These are phyloP conservation scores for Salvia sclarea DNA, from an alignment of 305 asterid genomes.

Conservation along the genomic window DNA sequence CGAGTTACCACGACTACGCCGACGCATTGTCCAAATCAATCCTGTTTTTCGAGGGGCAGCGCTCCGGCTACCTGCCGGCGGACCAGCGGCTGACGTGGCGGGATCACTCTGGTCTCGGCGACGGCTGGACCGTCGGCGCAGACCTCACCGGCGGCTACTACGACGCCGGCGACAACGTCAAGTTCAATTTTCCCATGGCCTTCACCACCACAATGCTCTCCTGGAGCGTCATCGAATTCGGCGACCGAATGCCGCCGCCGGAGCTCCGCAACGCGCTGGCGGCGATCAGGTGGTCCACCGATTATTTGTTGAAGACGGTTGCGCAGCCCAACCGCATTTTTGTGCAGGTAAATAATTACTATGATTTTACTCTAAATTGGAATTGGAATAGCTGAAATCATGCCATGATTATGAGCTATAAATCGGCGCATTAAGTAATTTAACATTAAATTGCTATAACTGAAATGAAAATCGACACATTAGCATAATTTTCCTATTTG, in stretches of 20 bases:
- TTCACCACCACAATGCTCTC: constrained; percentile 91
- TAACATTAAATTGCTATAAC: not conserved
- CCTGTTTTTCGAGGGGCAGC: constrained; percentile 88
- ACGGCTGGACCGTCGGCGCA: constrained; percentile 56
- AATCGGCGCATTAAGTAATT: not conserved
- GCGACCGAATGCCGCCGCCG: constrained; percentile 63
- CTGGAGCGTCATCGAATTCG: constrained; percentile 90
- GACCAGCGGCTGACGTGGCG: constrained; percentile 87
- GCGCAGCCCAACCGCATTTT: constrained; percentile 81
- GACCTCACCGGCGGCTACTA: constrained; percentile 90
- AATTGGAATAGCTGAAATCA: no score
- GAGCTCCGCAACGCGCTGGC: constrained; percentile 73
- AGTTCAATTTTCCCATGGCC: constrained; percentile 94
- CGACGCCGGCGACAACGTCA: constrained; percentile 94
- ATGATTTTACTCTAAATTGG: no score
- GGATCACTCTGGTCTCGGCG: constrained; percentile 77
- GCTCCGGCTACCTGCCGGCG: constrained; percentile 75
- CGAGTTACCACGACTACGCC: constrained; percentile 63
- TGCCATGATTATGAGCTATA: not conserved
- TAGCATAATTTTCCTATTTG: not conserved
- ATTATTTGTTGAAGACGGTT: constrained; percentile 80
- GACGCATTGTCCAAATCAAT: constrained; percentile 80
- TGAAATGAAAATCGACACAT: not conserved
- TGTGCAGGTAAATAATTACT: constrained; percentile 98
- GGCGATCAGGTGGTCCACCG: constrained; percentile 83